phyloP scores from a whole-genome alignment of 768 basidiomycete species.

The Phlebiopsis flavidoalba region DNA sequence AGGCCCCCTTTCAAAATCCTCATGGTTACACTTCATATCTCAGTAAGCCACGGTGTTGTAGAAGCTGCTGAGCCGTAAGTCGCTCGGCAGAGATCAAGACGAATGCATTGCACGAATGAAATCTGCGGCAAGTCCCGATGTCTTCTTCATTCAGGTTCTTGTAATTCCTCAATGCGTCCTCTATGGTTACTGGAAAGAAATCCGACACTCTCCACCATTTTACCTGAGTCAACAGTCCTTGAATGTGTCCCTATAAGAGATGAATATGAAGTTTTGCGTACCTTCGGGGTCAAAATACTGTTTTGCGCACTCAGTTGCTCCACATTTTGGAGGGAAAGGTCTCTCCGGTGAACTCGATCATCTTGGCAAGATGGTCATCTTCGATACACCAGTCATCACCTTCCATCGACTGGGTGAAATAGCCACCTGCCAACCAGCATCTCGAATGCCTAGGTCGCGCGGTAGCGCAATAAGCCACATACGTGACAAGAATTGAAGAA shows the following conservation, averaged over 20 bases:
- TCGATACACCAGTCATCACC: slow-evolving; percentile 14
- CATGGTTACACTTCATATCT: too few relatives aligned
- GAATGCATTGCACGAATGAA: slow-evolving; percentile 1
- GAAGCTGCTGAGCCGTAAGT: background rate
- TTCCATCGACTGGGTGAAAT: slow-evolving; percentile 17
- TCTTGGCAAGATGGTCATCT: slow-evolving; percentile 27
- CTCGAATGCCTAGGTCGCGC: slow-evolving; percentile 19
- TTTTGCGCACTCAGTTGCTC: background rate
- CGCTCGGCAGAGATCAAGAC: slow-evolving; percentile 3
- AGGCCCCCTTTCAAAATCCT: too few relatives aligned
- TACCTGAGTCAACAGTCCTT: background rate
- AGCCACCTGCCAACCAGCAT: slow-evolving; percentile 21
- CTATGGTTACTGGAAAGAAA: background rate
- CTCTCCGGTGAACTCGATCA: slow-evolving; percentile 26
- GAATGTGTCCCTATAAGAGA: background rate
- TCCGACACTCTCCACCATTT: background rate
- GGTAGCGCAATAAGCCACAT: too few relatives aligned
- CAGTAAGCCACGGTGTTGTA: background rate
- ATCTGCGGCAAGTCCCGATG: background rate
- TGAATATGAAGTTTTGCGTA: background rate
- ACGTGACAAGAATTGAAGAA: too few relatives aligned
- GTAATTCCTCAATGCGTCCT: background rate
- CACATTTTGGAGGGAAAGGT: slow-evolving; percentile 13
- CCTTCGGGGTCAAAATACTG: slow-evolving; percentile 10
- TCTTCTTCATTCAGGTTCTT: background rate